phyloP scores from a whole-genome alignment of 106 monocot species.

The Dendrobium chrysotoxum region DNA sequence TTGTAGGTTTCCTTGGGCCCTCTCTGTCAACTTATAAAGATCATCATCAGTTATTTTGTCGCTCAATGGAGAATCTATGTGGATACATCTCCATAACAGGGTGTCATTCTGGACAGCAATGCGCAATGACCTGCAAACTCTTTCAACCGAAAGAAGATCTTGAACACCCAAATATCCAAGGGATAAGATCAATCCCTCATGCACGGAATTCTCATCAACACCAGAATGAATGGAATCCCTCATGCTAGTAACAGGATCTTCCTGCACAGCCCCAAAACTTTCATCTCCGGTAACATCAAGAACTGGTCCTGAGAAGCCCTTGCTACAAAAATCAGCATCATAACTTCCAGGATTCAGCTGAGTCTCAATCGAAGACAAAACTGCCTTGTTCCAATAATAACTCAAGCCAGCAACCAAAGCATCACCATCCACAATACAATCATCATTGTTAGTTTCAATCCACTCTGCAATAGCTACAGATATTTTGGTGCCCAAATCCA shows the following conservation, averaged over 20 bases:
- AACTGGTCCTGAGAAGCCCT: neutral
- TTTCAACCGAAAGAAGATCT: slow-evolving; percentile 62
- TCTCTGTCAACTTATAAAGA: slow-evolving; percentile 42
- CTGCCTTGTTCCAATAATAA: neutral
- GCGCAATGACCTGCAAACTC: slow-evolving; percentile 67
- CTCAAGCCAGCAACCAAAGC: neutral
- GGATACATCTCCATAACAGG: slow-evolving; percentile 62
- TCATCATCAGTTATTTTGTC: slow-evolving; percentile 59
- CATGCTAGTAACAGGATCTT: neutral
- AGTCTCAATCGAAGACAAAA: slow-evolving; percentile 3
- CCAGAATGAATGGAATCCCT: neutral
- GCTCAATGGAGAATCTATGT: slow-evolving; percentile 40
- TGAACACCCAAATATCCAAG: slow-evolving; percentile 52
- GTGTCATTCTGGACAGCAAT: slow-evolving; percentile 41
- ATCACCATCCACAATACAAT: slow-evolving; percentile 5
- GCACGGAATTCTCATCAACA: slow-evolving; percentile 15
- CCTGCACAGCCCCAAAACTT: neutral
- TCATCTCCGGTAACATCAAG: neutral
- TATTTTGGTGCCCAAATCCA: slow-evolving; percentile 9
- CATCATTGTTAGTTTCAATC: slow-evolving; percentile 14
- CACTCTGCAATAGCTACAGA: slow-evolving; percentile 37
- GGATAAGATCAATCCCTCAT: slow-evolving; percentile 50
- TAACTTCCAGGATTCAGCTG: slow-evolving; percentile 1
- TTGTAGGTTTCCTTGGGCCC: slow-evolving; percentile 51
- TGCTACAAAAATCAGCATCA: neutral